Base-by-base conservation (phyloP, 305 asterid species). In the Withania somnifera region DNA sequence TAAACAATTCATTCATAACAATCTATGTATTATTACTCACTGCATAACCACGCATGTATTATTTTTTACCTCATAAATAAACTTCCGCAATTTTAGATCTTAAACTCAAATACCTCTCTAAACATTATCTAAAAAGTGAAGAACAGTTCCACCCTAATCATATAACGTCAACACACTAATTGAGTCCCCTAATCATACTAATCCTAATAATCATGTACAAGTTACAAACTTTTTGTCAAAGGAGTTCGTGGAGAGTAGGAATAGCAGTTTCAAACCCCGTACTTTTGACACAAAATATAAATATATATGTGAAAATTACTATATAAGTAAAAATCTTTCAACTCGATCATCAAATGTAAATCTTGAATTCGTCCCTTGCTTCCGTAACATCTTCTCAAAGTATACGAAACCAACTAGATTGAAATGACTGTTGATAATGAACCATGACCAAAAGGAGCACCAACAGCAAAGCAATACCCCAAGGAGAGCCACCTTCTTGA, bases 391-490 rank as follows among this genome's bases (percentile, higher is more conserved):
- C 40, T 36, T 36, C 40, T 36, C 40, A 73, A 2, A 75, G 26
- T 4, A 17, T 75, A 15, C 79, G 79, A 28, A 75, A 75, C 79
- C 79, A 75, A 50, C 28, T 47, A 50, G 79, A 75, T 75, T 75
- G 79, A 75, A 75, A 75, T 47, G 79, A 75, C 0, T 50, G 6
- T 36, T 89, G 93, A 78, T 85, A 91, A 79, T 89, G 84, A 60
- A 91, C 88, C 90, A 91, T 67, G 32, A 89, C 89, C 52, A 92
- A 84, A 45, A 93, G 87, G 54, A 91, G 26, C 73, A 94, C 58
- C 79, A 89, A 77, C 45, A 87, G 78, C 68, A 90, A 58, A 71
- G 86, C 79, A 84, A 88, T 8, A 5, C 86, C 83, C 83, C 87
- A 80, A 3, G 92, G 90, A 17, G 94, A 83, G 8, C 86, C 22